These are phyloP conservation scores for Vitis hybrid DNA, from an alignment of 177 flowering plant species.

Conservation along the genomic window DNA sequence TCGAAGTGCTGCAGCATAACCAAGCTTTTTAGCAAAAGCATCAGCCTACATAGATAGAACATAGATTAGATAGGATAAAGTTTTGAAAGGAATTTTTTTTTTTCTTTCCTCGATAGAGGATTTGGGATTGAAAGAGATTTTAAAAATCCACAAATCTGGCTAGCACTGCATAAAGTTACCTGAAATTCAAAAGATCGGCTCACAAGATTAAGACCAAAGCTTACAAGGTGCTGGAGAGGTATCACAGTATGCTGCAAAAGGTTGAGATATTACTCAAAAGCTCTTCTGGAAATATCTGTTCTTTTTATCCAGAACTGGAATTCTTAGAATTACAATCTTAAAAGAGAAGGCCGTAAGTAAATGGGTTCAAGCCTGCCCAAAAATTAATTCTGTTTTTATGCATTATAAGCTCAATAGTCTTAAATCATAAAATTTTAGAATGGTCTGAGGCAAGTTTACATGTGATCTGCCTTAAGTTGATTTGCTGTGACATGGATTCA, in stretches of 20 bases:
- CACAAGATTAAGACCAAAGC: conserved; percentile 87
- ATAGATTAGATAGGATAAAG: conserved; percentile 2
- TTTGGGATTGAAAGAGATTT: background rate
- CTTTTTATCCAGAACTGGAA: background rate
- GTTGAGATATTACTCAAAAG: background rate
- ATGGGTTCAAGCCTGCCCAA: too few relatives aligned
- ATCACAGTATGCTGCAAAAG: conserved; percentile 82
- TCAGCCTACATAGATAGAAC: conserved; percentile 60
- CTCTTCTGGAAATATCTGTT: background rate
- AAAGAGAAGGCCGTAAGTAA: background rate
- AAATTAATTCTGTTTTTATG: too few relatives aligned
- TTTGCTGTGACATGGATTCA: too few relatives aligned
- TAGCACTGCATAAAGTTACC: conserved; percentile 39
- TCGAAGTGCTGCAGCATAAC: conserved; percentile 62
- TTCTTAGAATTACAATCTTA: background rate
- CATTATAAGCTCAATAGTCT: too few relatives aligned
- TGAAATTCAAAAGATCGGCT: conserved; percentile 97
- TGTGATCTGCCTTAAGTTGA: too few relatives aligned
- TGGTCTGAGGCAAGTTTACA: too few relatives aligned
- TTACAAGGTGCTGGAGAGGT: conserved; percentile 89
- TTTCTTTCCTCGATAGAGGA: too few relatives aligned
- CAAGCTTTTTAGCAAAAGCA: conserved; percentile 96
- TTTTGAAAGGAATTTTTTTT: background rate
- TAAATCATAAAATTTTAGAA: too few relatives aligned
- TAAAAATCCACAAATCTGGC: background rate